These are phyloP conservation scores for Funneliformis caledonium DNA, from an alignment of 371 early-diverging fungal genomes.

Conservation along the genomic window DNA sequence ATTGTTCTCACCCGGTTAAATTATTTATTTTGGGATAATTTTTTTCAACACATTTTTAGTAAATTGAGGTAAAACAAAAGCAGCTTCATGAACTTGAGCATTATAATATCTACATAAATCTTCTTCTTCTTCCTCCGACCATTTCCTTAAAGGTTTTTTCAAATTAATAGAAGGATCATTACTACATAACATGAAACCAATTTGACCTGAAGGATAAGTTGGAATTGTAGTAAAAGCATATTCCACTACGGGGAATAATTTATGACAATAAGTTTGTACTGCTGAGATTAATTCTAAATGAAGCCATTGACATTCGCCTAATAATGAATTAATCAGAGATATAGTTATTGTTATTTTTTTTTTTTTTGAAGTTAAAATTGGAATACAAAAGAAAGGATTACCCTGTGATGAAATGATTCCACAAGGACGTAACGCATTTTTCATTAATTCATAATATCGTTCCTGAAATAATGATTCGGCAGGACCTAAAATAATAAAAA, in stretches of 20 bases:
- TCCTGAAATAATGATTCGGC: slow-evolving; percentile 93
- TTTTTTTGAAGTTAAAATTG: not conserved
- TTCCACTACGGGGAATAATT: slow-evolving; percentile 85
- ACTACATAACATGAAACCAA: slow-evolving; percentile 92
- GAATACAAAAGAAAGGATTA: slow-evolving; percentile 41
- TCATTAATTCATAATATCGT: slow-evolving; percentile 89
- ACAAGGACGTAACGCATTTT: slow-evolving; percentile 86
- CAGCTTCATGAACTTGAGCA: slow-evolving; percentile 89
- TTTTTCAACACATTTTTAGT: slow-evolving; percentile 45
- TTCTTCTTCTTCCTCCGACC: slow-evolving; percentile 79
- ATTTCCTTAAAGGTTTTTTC: slow-evolving; percentile 77
- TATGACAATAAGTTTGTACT: slow-evolving; percentile 77
- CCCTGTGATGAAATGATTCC: slow-evolving; percentile 96
- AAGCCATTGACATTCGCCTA: slow-evolving; percentile 97
- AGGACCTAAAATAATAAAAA: slow-evolving; percentile 65
- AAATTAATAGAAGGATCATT: slow-evolving; percentile 76
- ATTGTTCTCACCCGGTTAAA: too few species aligned
- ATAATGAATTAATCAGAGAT: not conserved
- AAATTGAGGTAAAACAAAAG: slow-evolving; percentile 93
- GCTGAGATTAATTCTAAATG: slow-evolving; percentile 88
- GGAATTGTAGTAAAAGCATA: slow-evolving; percentile 95
- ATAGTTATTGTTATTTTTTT: not conserved
- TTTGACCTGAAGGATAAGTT: slow-evolving; percentile 96
- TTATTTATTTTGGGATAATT: too few species aligned
- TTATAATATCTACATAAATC: slow-evolving; percentile 90